phyloP scores from a whole-genome alignment of 2,329 filamentous ascomycete species.

The Cladosporium colombiae region DNA sequence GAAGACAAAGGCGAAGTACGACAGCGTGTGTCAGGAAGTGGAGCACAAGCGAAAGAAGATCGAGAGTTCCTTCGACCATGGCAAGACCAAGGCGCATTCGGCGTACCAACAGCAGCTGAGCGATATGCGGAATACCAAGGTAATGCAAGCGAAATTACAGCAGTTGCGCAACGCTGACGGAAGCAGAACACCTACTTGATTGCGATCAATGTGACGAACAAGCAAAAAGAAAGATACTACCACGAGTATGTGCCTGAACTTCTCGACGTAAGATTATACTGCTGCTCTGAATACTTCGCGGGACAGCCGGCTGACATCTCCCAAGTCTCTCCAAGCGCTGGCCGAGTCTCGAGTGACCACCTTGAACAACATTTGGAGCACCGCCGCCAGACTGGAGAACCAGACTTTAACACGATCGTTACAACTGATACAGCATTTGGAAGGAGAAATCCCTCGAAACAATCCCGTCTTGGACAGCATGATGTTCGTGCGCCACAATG shows the following conservation, averaged over 20 bases:
- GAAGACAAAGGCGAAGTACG: constrained; percentile 92
- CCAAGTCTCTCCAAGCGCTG: constrained; percentile 78
- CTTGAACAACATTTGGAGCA: constrained; percentile 81
- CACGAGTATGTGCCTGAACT: constrained; percentile 94
- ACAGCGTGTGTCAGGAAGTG: constrained; percentile 88
- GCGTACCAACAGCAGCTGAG: constrained; percentile 88
- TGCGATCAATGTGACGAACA: constrained; percentile 93
- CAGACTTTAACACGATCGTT: constrained; percentile 73
- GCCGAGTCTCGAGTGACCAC: constrained; percentile 84
- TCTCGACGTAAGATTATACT: constrained; percentile 66
- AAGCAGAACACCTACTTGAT: constrained; percentile 88
- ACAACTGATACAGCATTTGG: constrained; percentile 69
- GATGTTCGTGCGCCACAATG: constrained; percentile 97
- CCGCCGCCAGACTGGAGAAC: constrained; percentile 78
- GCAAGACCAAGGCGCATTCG: constrained; percentile 84
- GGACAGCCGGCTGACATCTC: constrained; percentile 2
- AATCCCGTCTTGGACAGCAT: constrained; percentile 87
- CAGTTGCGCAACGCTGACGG: constrained; percentile 17
- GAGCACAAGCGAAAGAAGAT: constrained; percentile 93
- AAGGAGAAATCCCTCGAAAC: constrained; percentile 82
- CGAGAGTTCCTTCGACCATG: constrained; percentile 83
- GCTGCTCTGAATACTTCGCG: neutral
- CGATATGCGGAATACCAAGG: constrained; percentile 95
- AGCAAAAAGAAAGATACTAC: constrained; percentile 96
- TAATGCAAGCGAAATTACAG: constrained; percentile 46